Evolutionary conservation across 208 protist species (phyloP), one percentile per base, ranked within the genome.

Genomic region (Angomonas ambiguus): DNA sequence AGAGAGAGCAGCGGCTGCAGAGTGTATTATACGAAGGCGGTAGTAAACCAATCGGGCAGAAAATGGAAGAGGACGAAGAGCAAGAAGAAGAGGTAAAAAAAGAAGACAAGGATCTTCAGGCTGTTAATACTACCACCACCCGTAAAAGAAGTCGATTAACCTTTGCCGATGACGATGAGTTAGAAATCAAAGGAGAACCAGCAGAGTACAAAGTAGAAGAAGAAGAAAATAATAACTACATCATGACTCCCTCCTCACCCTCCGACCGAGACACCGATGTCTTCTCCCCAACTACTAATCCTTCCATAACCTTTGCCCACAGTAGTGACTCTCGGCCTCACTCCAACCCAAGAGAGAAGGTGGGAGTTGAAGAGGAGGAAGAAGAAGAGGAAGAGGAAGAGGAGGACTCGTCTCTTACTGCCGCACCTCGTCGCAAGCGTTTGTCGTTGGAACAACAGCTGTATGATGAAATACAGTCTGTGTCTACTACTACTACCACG

Each of bases 1-100:
- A 86, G 57, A 69, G 76, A 1, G 76, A 86, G 67, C 67, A 53
- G 49, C 65, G 67, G 57, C 67, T 82, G 64, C 73, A 80, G 62
- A 25, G 53, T 4, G 55, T 79, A 20, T 78, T 82, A 13, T 51
- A 20, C 22, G 18, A n/a, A 11, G 25, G 49, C 18, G 5, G n/a
- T 28, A 45, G 53, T 2, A 32, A 51, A 13, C 5, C 2, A 18
- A 62, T 27, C 2, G 33, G 31, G 20, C 38, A 6, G 59, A 41
- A 49, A 1, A n/a, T 51, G 22, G 30, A 3, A 4, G 5, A 63
- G 1, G 49, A 63, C n/a, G 49, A 63, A 28, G 31, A 63, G 41
- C 27, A 56, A 28, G 25, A 56, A 28, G 22, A 56, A 28, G 33
- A 5, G 5, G 33, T 13, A 35, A 30, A 59, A 2, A 16, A 59